These are phyloP conservation scores for Eucalyptus coolabah DNA, from an alignment of 345 rosid genomes.

Conservation along the genomic window DNA sequence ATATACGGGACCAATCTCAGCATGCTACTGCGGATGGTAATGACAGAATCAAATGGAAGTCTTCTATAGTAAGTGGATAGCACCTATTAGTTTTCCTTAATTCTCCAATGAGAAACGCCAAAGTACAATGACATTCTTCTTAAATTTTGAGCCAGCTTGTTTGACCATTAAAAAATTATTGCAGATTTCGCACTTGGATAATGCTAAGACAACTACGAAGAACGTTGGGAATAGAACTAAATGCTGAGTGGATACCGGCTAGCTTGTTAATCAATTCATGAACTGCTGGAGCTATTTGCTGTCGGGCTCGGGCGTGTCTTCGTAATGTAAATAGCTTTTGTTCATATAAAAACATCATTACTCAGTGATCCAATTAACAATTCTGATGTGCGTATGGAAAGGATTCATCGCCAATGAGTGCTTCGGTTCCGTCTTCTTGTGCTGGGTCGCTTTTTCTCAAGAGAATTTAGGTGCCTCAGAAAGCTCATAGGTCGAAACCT, in stretches of 20 bases:
- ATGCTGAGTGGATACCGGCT: neutral
- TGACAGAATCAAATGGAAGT: slow-evolving; percentile 54
- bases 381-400: neutral
- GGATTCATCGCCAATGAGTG: neutral
- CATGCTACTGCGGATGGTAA: slow-evolving; percentile 15
- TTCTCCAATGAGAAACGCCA: neutral
- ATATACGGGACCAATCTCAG: slow-evolving; percentile 24
- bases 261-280: neutral
- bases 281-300: neutral
- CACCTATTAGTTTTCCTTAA: neutral
- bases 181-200: slow-evolving; percentile 52
- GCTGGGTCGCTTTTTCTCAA: neutral
- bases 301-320: rapidly evolving
- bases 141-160: neutral
- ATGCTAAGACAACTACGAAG: slow-evolving; percentile 24
- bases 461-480: neutral
- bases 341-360: neutral
- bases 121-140: neutral
- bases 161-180: neutral
- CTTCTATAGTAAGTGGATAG: slow-evolving; percentile 51
- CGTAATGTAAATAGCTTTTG: neutral
- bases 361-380: neutral
- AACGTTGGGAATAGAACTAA: neutral
- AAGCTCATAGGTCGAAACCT: neutral
- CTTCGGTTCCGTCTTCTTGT: neutral